Evolutionary conservation across 345 rosid species (phyloP), one percentile per base, ranked within the genome.

Genomic region (thale cress (Arabidopsis thaliana)): DNA sequence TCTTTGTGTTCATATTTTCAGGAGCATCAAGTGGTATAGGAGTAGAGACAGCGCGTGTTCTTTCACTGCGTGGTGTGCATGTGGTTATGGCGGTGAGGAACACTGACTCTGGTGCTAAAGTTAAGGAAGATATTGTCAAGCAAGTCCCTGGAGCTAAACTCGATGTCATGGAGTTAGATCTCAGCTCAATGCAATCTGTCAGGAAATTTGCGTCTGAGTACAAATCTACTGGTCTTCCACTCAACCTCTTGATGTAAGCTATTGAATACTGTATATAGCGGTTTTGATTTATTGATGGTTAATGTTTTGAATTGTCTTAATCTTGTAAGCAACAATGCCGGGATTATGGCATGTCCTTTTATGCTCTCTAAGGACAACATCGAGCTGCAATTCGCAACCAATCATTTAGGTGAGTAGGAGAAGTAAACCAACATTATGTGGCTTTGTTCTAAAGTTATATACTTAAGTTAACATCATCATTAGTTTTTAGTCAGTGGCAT

Each of bases 11-110:
- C 10, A 73, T 61, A 8, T 16, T 66, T 65, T 13, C 42, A 89
- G 91, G 91, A 73, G 90, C 89, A 56, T 87, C 96, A 0, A 87
- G 91, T 78, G 93, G 91, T 63, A 83, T 89, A 16, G 91, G 89
- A 22, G 52, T 59, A 5, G 96, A 89, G 70, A 87, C 96, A 4
- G 67, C 87, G 0, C 84, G 89, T n/a, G 89, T 87, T 70, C 88
- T 89, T 48, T 90, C 94, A 4, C 55, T 85, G 69, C 88, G 85
- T 6, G 90, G 90, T 48, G 87, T 85, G n/a, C 88, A 83, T 24
- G 89, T 89, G 6, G 73, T 85, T 44, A 85, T 89, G 88, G 91
- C 79, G 0, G 91, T 84, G 41, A 82, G 91, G 81, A 89, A 85
- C 73, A 78, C 87, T 71, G 72, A 66, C 42, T 74, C 87, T 30